Base-by-base conservation (phyloP, 2,329 filamentous ascomycete species). In the Podosphaera leucotricha region DNA sequence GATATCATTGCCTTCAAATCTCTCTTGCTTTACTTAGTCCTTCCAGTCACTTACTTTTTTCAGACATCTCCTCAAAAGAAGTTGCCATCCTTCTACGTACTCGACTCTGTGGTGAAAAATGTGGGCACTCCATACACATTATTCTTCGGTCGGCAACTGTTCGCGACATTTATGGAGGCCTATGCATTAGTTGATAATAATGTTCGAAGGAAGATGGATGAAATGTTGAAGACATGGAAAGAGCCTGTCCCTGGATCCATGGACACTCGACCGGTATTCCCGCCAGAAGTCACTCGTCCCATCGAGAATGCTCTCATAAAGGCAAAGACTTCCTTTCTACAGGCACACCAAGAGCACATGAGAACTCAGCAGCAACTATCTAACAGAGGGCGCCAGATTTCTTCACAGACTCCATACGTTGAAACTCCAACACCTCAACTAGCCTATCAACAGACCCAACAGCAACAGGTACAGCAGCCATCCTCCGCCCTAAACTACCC, bases 51-150 rank as follows among this genome's bases (percentile, higher is more conserved):
- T 54, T 53, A 53, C 48, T 47, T 46, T 45, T 54, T 40, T 44
- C 44, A 98, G 90, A 83, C 80, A 44, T 74, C 84, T 39, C 85
- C 90, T 35, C 71, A 75, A 48, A 86, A 85, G 61, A 98, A 95
- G 58, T 67, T 98, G 2, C 86, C 90, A 16, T 84, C 90, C n/a
- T 70, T 98, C 22, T 98, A 95, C 63, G 83, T 98, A 51, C 77
- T 98, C 57, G 90, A 98, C 63, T 95, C 87, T 15, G 87, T 98
- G 48, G 86, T 92, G 58, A 98, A 98, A 63, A 95, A 98, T 66
- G 85, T 98, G 49, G 90, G 90, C 48, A 94, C 87, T 0, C 90
- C 90, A 6, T 98, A 98, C 62, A 95, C 87, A 0, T 70, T 95
- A 11, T 95, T 93, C 60, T 80, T 98, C 51, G 84, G 86, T 43